Base-by-base conservation (phyloP, 2,329 filamentous ascomycete species). In the Curvularia spicifera region DNA sequence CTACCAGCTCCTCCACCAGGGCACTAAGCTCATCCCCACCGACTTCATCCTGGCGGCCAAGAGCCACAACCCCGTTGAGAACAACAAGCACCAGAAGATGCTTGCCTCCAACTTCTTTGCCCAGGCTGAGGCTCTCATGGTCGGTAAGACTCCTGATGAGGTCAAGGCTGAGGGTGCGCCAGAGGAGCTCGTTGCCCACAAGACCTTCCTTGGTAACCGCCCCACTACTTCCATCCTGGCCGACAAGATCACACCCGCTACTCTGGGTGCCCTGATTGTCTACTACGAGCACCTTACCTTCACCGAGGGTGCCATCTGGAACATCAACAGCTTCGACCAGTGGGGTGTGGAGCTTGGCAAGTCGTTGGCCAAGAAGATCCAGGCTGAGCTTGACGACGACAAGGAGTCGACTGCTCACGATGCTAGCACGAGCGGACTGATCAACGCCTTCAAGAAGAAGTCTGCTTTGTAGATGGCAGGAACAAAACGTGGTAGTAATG, bases 201-300 rank as follows among this genome's bases (percentile, higher is more conserved):
- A 99, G 89, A 95, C 96, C 61, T 99, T 99, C 89, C 82, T 97
- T 51, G 95, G 95, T 67, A 99, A 99, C 87, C 88, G 95, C 54
- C 95, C 95, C 33, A 99, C 95, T 8, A 99, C 95, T 28, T 95
- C 90, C 69, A 97, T 99, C 73, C 84, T 99, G 20, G 91, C 94
- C 44, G 90, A 93, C 71, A 89, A 91, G 83, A 98, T 99, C 76
- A 97, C 95, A 18, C 95, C 95, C 8, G 91, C 89, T 43, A 93
- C 96, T 72, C 87, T 99, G 47, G 95, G 95, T 75, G 94, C 95
- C 3, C 82, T 99, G 71, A 99, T 99, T 71, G 94, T 93, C 66
- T 99, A 98, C 86, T 99, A 99, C 81, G 95, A 99, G 85, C 95
- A 99, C 82, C 82, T 98, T 61, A 98, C 95, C 56, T 99, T 99